phyloP scores from a whole-genome alignment of 2,329 filamentous ascomycete species.

The Hypoxylon sp. region DNA sequence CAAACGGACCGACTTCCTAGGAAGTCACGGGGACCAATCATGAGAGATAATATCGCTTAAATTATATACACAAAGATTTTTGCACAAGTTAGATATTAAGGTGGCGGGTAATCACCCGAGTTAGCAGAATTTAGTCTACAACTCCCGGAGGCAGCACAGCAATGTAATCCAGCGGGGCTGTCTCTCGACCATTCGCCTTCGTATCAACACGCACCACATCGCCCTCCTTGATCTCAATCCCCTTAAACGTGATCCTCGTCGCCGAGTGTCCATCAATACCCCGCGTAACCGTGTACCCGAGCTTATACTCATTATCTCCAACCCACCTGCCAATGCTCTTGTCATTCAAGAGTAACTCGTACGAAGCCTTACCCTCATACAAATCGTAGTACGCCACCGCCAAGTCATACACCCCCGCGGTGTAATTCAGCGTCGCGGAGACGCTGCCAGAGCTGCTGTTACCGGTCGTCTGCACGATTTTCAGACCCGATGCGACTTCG shows the following conservation, averaged over 20 bases:
- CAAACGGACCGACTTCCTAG: not conserved
- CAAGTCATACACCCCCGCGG: constrained; percentile 71
- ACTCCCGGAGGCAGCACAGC: constrained; percentile 71
- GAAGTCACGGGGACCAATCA: not conserved
- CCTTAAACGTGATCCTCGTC: constrained; percentile 69
- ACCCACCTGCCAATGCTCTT: constrained; percentile 69
- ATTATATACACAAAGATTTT: not conserved
- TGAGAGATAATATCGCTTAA: not conserved
- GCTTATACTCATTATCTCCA: constrained; percentile 70
- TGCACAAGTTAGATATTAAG: constrained; percentile 39
- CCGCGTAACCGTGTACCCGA: constrained; percentile 71
- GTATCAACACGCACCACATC: constrained; percentile 62
- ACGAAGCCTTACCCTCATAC: constrained; percentile 70
- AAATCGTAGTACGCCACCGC: constrained; percentile 78
- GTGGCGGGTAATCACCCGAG: not conserved
- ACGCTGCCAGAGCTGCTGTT: constrained; percentile 68
- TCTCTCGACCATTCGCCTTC: constrained; percentile 71
- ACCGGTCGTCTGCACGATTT: constrained; percentile 68
- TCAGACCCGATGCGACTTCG: constrained; percentile 70
- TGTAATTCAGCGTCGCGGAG: constrained; percentile 61
- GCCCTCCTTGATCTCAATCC: constrained; percentile 47
- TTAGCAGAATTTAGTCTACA: constrained; percentile 64
- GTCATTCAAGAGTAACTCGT: constrained; percentile 68
- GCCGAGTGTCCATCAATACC: constrained; percentile 77
- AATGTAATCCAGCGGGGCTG: constrained; percentile 77